A percentile compares a stretch with the other conserved stretches of the same genome.
phyloP scores from a whole-genome alignment of 371 early-diverging fungal genomes.

The Syncephalastrum sp. region DNA sequence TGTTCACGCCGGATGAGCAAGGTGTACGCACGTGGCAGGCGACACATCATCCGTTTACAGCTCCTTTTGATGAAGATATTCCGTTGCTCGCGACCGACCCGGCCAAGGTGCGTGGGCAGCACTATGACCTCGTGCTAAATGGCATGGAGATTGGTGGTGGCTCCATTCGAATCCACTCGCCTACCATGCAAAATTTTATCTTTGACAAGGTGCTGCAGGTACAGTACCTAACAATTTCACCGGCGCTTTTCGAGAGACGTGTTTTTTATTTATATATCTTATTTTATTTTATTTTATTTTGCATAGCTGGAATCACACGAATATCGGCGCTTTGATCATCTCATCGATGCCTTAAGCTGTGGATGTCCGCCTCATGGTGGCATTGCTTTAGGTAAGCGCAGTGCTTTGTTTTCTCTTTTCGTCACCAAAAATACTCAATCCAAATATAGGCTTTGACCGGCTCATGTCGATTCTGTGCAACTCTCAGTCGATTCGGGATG shows the following conservation, averaged over 20 bases:
- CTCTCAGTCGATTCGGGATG: conserved; percentile 79
- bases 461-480: conserved; percentile 77
- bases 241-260: background rate
- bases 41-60: conserved; percentile 94
- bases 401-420: background rate
- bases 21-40: conserved; percentile 54
- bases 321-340: conserved; percentile 72
- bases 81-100: conserved; percentile 62
- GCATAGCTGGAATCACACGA: conserved; percentile 41
- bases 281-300: background rate
- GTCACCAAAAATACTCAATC: background rate
- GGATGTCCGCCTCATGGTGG: conserved; percentile 95
- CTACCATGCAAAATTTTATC: conserved; percentile 72
- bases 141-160: conserved; percentile 94
- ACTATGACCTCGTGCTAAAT: conserved; percentile 90
- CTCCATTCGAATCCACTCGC: conserved; percentile 86
- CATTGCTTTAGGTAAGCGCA: conserved; percentile 69
- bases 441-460: conserved; percentile 71
- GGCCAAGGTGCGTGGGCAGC: conserved; percentile 74
- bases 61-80: conserved; percentile 71
- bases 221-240: background rate
- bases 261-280: no score
- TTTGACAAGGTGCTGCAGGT: conserved; percentile 71
- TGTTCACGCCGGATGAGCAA: conserved; percentile 73
- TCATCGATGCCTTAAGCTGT: conserved; percentile 76